Evolutionary conservation across 192 early-diverging fungal genomes (phyloP).

Genomic region (Linnemannia exigua): DNA sequence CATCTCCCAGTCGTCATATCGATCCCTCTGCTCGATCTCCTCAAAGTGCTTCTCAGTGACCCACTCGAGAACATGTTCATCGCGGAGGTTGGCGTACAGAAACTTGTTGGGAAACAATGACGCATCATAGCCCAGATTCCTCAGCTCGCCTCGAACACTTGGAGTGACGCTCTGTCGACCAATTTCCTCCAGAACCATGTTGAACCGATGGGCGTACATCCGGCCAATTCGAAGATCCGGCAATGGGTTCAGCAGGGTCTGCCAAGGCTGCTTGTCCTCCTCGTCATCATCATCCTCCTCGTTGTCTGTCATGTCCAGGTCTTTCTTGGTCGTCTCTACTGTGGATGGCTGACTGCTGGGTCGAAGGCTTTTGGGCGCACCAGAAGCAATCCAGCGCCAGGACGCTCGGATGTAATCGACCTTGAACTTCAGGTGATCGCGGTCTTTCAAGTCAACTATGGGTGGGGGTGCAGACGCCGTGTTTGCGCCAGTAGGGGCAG

Average conservation of each 20-base stretch:
- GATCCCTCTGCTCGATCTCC: neutral
- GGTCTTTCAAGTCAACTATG: too few species aligned
- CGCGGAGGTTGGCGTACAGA: conserved; percentile 34
- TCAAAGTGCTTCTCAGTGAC: conserved; percentile 16
- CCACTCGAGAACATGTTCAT: conserved; percentile 33
- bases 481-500: too few species aligned
- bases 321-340: neutral
- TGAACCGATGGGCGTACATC: conserved; percentile 37
- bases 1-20: neutral
- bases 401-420: conserved; percentile 47
- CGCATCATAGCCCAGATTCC: conserved; percentile 30
- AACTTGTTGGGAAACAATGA: conserved; percentile 29
- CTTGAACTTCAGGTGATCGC: neutral
- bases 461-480: too few species aligned
- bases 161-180: conserved; percentile 2
- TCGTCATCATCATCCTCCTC: too few species aligned
- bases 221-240: conserved; percentile 35
- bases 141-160: conserved; percentile 30
- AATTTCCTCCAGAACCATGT: conserved; percentile 27
- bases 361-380: conserved; percentile 5
- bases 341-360: neutral
- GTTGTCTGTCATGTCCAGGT: neutral
- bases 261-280: neutral
- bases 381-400: conserved; percentile 42
- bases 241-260: neutral